phyloP scores from a whole-genome alignment of 2,329 filamentous ascomycete species.

The Phyllosticta ampelicida region DNA sequence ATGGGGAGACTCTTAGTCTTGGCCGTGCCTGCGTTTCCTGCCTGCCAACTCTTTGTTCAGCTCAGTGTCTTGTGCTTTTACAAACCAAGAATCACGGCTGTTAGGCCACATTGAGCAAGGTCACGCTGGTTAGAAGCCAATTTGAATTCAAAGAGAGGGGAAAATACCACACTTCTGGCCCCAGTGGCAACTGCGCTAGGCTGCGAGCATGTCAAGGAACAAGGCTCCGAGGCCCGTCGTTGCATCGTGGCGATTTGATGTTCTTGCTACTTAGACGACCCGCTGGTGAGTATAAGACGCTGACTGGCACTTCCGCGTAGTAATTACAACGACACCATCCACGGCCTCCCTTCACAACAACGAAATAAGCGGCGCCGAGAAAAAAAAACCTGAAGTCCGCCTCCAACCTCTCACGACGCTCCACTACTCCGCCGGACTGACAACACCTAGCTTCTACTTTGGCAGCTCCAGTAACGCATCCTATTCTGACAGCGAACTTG shows the following conservation, averaged over 20 bases:
- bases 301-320: neutral
- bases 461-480: neutral
- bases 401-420: neutral
- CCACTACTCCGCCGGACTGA: neutral
- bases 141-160: neutral
- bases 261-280: neutral
- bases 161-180: neutral
- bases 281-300: neutral
- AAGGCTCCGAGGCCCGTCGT: neutral
- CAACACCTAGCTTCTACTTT: neutral
- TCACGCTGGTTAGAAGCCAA: neutral
- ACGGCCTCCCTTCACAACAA: neutral
- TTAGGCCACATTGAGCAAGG: neutral
- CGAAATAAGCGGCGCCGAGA: neutral
- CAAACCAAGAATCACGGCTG: neutral
- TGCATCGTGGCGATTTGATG: neutral
- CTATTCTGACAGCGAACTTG: neutral
- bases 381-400: neutral
- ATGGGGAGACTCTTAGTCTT: neutral
- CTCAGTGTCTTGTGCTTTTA: neutral
- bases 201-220: neutral
- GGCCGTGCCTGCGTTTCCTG: neutral
- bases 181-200: neutral
- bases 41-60: neutral
- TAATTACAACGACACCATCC: neutral